Conservation (phyloP, 371 early-diverging fungal genomes). For the Haplosporangium sp. region DNA sequence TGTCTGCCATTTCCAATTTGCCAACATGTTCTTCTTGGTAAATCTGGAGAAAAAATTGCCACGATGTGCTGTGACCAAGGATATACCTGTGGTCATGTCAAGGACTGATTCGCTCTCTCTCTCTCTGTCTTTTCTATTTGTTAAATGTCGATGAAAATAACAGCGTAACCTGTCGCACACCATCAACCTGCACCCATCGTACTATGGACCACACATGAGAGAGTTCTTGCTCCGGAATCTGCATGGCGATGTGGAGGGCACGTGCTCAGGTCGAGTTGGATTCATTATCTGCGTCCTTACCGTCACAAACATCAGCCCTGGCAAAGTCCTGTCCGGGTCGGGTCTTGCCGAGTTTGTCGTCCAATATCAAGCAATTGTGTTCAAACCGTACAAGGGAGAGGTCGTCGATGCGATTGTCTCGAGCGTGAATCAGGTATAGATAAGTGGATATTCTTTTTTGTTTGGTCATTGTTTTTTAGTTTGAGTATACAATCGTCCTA, state of each 20-base stretch:
- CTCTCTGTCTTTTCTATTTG: not conserved
- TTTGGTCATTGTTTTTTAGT: not conserved
- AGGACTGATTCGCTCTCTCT: not conserved
- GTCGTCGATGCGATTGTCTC: constrained; percentile 97
- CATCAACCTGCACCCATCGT: constrained; percentile 92
- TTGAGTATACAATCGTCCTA: too few species aligned
- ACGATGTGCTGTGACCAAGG: not conserved
- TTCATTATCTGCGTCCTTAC: constrained; percentile 93
- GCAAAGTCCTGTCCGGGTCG: constrained; percentile 86
- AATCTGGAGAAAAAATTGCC: not conserved
- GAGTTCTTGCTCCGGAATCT: constrained; percentile 82
- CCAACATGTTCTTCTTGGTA: constrained; percentile 54
- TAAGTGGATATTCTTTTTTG: not conserved
- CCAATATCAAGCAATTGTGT: constrained; percentile 96
- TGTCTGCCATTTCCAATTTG: not conserved
- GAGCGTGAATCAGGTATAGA: constrained; percentile 90
- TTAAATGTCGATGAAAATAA: constrained; percentile 7
- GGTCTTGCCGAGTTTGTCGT: constrained; percentile 96
- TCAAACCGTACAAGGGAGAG: constrained; percentile 97
- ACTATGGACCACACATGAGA: constrained; percentile 88
- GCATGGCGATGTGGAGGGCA: constrained; percentile 95
- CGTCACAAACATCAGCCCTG: constrained; percentile 82
- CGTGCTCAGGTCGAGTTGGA: constrained; percentile 93
- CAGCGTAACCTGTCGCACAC: constrained; percentile 78
- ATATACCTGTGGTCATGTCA: not conserved